phyloP scores from a whole-genome alignment of 192 early-diverging fungal species.

The Gigaspora rosea region DNA sequence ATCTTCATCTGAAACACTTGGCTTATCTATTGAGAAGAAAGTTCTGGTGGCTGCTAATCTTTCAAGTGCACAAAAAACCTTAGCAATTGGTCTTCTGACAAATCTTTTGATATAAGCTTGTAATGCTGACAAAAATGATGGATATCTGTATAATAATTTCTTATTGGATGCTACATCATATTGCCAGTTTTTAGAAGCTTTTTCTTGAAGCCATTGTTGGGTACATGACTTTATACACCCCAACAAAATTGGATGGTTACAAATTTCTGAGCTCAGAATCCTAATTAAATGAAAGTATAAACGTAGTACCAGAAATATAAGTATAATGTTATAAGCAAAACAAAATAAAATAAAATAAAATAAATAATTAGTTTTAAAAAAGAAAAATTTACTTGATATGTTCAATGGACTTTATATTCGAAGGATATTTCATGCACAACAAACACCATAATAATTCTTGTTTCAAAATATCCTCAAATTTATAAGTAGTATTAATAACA shows the following conservation, averaged over 20 bases:
- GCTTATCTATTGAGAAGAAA: constrained; percentile 7
- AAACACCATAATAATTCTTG: constrained; percentile 35
- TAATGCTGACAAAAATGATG: constrained; percentile 27
- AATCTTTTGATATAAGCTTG: constrained; percentile 20
- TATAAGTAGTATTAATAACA: constrained; percentile 21
- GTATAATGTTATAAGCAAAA: neutral
- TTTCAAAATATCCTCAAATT: constrained; percentile 31
- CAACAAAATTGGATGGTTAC: neutral
- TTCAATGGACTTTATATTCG: constrained; percentile 14
- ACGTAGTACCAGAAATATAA: no score
- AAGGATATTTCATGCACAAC: constrained; percentile 35
- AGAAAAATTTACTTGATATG: constrained; percentile 11
- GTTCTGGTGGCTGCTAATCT: constrained; percentile 1
- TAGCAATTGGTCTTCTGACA: constrained; percentile 30
- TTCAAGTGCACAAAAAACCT: constrained; percentile 28
- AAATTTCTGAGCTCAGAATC: constrained; percentile 10
- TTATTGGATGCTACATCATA: constrained; percentile 29
- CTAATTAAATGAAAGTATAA: neutral
- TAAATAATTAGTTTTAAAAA: neutral
- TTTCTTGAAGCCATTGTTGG: constrained; percentile 14
- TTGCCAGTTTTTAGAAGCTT: constrained; percentile 25
- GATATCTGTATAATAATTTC: constrained; percentile 22
- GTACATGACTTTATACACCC: constrained; percentile 4
- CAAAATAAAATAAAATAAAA: neutral
- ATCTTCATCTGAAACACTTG: neutral